Conservation (phyloP, 306 rosid species). For the Trifolium pratense region DNA sequence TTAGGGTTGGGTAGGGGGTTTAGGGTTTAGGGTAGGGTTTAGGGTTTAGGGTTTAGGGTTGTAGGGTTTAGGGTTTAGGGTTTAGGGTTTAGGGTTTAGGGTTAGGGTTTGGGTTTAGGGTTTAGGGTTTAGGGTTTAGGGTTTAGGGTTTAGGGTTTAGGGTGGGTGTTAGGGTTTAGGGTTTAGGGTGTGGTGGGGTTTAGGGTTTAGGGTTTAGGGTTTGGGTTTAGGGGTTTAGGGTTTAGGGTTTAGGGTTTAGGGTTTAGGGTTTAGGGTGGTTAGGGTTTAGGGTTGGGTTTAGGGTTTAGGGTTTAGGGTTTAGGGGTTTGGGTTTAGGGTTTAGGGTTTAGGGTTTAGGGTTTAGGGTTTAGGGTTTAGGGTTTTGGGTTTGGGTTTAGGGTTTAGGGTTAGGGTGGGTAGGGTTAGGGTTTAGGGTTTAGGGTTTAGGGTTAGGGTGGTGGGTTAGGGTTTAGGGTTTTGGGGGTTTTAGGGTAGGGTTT, state of each 20-base stretch:
- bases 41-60: slow-evolving; percentile 11
- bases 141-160: slow-evolving; percentile 7
- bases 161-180: too few species aligned
- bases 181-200: too few species aligned
- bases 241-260: slow-evolving; percentile 14
- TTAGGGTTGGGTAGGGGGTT: too few species aligned
- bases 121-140: not conserved
- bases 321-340: not conserved
- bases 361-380: slow-evolving; percentile 7
- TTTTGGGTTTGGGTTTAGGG: too few species aligned
- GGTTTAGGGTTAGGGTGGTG: slow-evolving; percentile 23
- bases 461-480: slow-evolving; percentile 21
- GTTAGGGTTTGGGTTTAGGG: not conserved
- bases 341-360: slow-evolving; percentile 15
- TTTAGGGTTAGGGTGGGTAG: too few species aligned
- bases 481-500: slow-evolving; percentile 27
- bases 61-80: not conserved
- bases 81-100: not conserved
- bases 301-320: not conserved
- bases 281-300: too few species aligned
- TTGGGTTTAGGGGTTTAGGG: not conserved
- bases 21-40: too few species aligned
- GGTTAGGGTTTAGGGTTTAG: slow-evolving; percentile 19
- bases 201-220: slow-evolving; percentile 12
- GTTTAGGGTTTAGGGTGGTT: slow-evolving; percentile 10